Conservation (phyloP, 106 monocot species). For the Dactylorhiza incarnata region DNA sequence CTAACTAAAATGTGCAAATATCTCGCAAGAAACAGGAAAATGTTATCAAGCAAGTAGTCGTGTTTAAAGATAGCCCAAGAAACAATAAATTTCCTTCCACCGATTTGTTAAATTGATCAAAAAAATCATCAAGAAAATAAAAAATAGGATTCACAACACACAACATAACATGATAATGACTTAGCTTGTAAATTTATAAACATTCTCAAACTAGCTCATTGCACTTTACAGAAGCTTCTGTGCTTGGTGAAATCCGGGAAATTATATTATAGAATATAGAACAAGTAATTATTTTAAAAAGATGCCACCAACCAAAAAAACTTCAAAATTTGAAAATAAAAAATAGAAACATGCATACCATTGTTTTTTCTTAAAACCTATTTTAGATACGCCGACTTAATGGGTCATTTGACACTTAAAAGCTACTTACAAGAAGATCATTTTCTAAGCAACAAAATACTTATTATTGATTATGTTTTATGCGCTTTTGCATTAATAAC, state of each 20-base stretch:
- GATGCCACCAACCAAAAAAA: not conserved
- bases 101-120: not conserved
- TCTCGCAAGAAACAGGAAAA: not conserved
- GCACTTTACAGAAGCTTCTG: not conserved
- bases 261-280: not conserved
- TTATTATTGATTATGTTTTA: not conserved
- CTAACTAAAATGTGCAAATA: not conserved
- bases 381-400: not conserved
- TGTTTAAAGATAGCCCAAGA: not conserved
- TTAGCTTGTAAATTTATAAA: not conserved
- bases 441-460: constrained; percentile 1
- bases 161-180: not conserved
- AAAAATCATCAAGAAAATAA: not conserved
- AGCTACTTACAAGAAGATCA: not conserved
- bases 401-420: not conserved
- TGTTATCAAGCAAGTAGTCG: not conserved
- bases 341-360: not conserved
- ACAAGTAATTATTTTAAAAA: not conserved
- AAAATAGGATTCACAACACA: not conserved
- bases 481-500: not conserved
- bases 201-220: not conserved
- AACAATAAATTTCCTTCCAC: not conserved
- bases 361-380: not conserved
- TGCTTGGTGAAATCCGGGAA: not conserved
- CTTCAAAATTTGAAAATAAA: not conserved